Percentiles rank a stretch among this genome's conserved stretches.
These are phyloP conservation scores for Trichopus zeylanicus DNA, from an alignment of 116 monocot species.

Conservation along the genomic window DNA sequence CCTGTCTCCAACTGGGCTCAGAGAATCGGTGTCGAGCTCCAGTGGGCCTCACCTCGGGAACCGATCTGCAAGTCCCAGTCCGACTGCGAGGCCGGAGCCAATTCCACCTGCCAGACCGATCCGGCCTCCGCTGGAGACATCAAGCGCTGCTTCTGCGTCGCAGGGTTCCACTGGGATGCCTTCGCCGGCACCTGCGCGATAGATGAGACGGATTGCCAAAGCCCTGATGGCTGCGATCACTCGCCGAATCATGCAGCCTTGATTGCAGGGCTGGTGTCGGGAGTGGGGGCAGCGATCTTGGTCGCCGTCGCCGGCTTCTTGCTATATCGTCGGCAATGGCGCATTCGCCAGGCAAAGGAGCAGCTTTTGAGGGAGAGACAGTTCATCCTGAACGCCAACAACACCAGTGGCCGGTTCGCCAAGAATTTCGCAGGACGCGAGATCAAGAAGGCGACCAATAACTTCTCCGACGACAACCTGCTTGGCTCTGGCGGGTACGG, in stretches of 20 bases:
- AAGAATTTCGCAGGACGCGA: conserved; percentile 77
- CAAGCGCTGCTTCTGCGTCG: conserved; percentile 59
- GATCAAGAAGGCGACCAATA: conserved; percentile 64
- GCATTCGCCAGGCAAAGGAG: conserved; percentile 33
- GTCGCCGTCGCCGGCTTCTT: conserved; percentile 24
- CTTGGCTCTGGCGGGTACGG: conserved; percentile 81
- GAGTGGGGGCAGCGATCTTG: conserved; percentile 30
- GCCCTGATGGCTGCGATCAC: conserved; percentile 19
- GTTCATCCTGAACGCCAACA: conserved; percentile 82
- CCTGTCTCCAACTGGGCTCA: conserved; percentile 42
- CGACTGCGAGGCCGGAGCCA: conserved; percentile 61
- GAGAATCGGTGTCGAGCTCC: conserved; percentile 56
- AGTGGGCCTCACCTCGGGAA: conserved; percentile 71
- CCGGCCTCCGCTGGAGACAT: conserved; percentile 7
- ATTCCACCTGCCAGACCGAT: conserved; percentile 54
- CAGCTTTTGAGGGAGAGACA: conserved; percentile 57
- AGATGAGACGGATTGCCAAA: conserved; percentile 44
- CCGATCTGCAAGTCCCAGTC: conserved; percentile 48
- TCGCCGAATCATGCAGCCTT: conserved; percentile 42
- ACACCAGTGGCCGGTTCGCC: conserved; percentile 58
- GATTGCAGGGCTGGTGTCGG: conserved; percentile 60
- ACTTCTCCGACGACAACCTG: conserved; percentile 69
- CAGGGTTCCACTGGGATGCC: conserved; percentile 59
- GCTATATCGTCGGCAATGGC: conserved; percentile 47
- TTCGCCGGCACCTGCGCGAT: conserved; percentile 43